Conservation (phyloP, 495 filamentous ascomycete genomes). For the Annulohypoxylon moriforme region DNA sequence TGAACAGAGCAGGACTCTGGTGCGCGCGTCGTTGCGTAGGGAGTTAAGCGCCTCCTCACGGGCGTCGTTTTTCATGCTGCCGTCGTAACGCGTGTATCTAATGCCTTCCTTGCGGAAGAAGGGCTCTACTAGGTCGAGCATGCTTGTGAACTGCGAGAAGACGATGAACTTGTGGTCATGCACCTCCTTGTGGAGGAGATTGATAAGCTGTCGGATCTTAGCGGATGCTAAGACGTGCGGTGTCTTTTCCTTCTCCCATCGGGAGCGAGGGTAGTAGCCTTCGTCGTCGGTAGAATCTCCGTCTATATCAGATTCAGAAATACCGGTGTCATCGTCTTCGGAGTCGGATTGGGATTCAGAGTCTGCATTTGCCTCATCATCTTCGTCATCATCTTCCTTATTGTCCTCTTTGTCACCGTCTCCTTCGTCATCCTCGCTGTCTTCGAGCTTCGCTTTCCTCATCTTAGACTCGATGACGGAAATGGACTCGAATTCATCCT, state of each 20-base stretch:
- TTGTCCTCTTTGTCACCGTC: constrained; percentile 32
- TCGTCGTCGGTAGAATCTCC: constrained; percentile 60
- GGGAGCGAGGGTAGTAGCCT: constrained; percentile 24
- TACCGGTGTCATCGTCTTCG: constrained; percentile 48
- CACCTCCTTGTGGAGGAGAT: constrained; percentile 82
- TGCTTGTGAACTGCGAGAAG: constrained; percentile 85
- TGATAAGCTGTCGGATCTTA: constrained; percentile 87
- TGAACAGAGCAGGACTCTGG: constrained; percentile 87
- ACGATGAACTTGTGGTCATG: constrained; percentile 92
- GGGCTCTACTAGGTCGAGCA: constrained; percentile 94
- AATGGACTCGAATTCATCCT: constrained; percentile 55
- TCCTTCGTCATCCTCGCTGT: constrained; percentile 28
- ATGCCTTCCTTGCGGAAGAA: constrained; percentile 80
- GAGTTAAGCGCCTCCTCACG: constrained; percentile 82
- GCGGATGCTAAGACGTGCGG: constrained; percentile 74
- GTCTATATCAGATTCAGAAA: constrained; percentile 55
- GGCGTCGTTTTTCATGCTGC: constrained; percentile 91
- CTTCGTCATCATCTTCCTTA: constrained; percentile 40
- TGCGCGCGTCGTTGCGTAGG: constrained; percentile 76
- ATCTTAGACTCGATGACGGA: constrained; percentile 53
- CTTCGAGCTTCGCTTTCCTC: constrained; percentile 38
- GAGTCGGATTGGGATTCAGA: constrained; percentile 53
- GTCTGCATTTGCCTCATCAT: constrained; percentile 46
- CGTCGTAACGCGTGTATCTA: constrained; percentile 89
- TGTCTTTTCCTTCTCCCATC: constrained; percentile 46